Conservation (phyloP, 371 early-diverging fungal genomes). For the Paraphysoderma sedebokerense region DNA sequence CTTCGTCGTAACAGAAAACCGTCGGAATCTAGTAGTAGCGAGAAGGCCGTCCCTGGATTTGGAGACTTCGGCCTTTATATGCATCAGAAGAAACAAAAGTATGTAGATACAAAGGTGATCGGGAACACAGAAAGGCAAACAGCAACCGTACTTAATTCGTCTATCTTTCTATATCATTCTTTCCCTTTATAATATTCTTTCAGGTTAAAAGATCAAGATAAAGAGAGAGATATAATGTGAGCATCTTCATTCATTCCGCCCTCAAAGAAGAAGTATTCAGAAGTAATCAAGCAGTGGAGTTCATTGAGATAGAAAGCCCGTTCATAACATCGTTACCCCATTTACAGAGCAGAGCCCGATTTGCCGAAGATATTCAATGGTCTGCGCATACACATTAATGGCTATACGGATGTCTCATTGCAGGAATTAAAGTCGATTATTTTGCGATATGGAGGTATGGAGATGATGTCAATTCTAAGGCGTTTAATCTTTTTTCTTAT, state of each 20-base stretch:
- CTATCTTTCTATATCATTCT: background rate
- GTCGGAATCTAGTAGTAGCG: too few species aligned
- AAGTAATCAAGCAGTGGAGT: too few species aligned
- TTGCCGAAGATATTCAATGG: constrained; percentile 28
- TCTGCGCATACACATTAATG: constrained; percentile 42
- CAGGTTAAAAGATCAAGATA: constrained; percentile 27
- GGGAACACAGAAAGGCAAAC: background rate
- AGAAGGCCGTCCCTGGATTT: constrained; percentile 16
- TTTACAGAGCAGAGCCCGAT: constrained; percentile 2
- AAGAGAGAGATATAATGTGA: constrained; percentile 30
- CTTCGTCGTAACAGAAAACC: too few species aligned
- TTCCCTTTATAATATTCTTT: background rate
- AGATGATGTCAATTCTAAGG: too few species aligned
- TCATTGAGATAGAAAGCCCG: too few species aligned
- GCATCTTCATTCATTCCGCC: background rate
- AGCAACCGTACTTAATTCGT: background rate
- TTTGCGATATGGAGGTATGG: constrained; percentile 37
- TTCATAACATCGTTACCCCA: background rate
- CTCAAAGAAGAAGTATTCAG: constrained; percentile 1
- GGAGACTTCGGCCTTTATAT: constrained; percentile 43
- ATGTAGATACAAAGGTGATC: background rate
- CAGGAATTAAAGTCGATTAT: constrained; percentile 35
- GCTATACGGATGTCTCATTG: constrained; percentile 40
- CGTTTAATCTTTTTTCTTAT: background rate
- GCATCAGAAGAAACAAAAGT: constrained; percentile 26